Evolutionary conservation across 345 rosid genomes (phyloP).

Genomic region (Isatis tinctoria): DNA sequence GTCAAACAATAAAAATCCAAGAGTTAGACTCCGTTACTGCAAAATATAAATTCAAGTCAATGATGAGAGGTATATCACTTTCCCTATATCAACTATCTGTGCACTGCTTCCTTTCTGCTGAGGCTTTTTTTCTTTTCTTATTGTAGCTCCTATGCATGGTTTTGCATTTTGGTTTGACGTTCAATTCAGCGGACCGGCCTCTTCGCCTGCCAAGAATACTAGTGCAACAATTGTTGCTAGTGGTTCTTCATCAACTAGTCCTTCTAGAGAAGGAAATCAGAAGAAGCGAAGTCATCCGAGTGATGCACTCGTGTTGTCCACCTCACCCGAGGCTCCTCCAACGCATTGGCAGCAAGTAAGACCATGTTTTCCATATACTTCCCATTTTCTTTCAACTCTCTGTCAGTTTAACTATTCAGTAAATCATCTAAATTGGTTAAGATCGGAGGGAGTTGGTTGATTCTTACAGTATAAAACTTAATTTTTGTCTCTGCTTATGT

Average conservation of each 20-base stretch:
- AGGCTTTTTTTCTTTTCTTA: slow-evolving; percentile 16
- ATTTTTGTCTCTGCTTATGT: background rate
- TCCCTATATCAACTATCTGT: background rate
- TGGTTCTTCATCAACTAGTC: slow-evolving; percentile 40
- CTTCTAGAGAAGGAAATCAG: slow-evolving; percentile 46
- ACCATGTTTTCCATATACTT: slow-evolving; percentile 5
- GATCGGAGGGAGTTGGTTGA: background rate
- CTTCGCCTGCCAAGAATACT: slow-evolving; percentile 39
- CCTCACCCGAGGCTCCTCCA: slow-evolving; percentile 91
- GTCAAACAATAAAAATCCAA: slow-evolving; percentile 59
- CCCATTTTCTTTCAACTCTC: background rate
- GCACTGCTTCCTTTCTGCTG: background rate
- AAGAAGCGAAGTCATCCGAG: slow-evolving; percentile 69
- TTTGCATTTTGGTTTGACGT: slow-evolving; percentile 99
- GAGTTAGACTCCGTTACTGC: slow-evolving; percentile 86
- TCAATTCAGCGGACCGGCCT: slow-evolving; percentile 59
- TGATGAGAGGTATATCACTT: slow-evolving; percentile 79
- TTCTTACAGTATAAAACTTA: background rate
- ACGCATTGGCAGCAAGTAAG: slow-evolving; percentile 98
- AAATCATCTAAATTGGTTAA: slow-evolving; percentile 5
- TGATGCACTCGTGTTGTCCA: slow-evolving; percentile 70
- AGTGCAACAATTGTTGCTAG: slow-evolving; percentile 17
- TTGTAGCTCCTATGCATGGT: slow-evolving; percentile 93
- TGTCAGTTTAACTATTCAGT: background rate
- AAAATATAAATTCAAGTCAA: slow-evolving; percentile 70